Conservation (phyloP, 1,139 yeast species). For the Pichia sp. region DNA sequence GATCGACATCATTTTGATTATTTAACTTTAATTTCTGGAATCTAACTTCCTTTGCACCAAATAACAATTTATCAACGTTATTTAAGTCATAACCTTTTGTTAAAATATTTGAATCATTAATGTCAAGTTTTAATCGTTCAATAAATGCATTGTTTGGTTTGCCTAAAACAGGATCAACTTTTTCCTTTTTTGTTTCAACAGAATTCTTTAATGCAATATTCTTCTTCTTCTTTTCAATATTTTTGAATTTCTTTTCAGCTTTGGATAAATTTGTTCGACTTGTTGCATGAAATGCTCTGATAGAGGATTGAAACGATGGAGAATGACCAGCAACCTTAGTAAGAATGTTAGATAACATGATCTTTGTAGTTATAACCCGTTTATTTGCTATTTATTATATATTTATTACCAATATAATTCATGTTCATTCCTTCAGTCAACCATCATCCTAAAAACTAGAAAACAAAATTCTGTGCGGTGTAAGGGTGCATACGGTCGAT, state of each 20-base stretch:
- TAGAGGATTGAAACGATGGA: neutral
- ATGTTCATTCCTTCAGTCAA: neutral
- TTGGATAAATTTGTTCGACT: constrained; percentile 9
- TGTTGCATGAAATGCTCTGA: constrained; percentile 3
- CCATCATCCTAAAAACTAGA: neutral
- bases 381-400: neutral
- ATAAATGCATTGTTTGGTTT: constrained; percentile 61
- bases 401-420: neutral
- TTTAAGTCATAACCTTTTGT: constrained; percentile 52
- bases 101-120: constrained; percentile 54
- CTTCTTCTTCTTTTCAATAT: constrained; percentile 25
- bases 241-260: constrained; percentile 14
- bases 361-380: neutral
- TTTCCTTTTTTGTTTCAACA: constrained; percentile 19
- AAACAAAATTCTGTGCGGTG: neutral
- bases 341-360: neutral
- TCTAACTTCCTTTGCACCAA: constrained; percentile 58
- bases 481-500: neutral
- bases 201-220: constrained; percentile 25
- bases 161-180: constrained; percentile 79
- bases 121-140: constrained; percentile 56
- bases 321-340: neutral
- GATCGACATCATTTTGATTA: constrained; percentile 18
- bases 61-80: constrained; percentile 70
- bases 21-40: constrained; percentile 5